Conservation (phyloP, 257 asterid genomes). For the Solanum sparsipilum region DNA sequence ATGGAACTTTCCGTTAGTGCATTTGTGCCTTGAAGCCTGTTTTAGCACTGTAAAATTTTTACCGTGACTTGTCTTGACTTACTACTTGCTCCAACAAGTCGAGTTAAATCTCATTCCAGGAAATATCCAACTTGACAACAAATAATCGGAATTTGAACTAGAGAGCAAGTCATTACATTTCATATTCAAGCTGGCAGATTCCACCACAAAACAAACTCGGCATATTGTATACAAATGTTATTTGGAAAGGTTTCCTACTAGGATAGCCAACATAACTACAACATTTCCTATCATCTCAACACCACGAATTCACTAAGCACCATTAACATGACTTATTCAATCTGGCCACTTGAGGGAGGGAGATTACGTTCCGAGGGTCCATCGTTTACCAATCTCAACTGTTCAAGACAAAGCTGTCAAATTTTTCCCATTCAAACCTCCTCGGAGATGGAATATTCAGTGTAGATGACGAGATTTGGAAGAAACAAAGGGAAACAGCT, state of each 20-base stretch:
- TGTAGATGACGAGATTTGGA: constrained; percentile 75
- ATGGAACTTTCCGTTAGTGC: background rate
- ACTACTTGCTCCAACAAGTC: background rate
- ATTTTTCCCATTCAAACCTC: constrained; percentile 59
- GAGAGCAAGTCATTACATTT: background rate
- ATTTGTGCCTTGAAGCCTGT: background rate
- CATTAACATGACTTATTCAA: background rate
- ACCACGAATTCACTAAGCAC: background rate
- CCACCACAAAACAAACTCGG: background rate
- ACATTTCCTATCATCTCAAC: background rate
- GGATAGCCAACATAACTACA: background rate
- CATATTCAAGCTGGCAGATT: background rate
- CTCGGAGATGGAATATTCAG: constrained; percentile 83
- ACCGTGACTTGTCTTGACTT: background rate
- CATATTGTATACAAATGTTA: background rate
- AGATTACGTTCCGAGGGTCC: constrained; percentile 51
- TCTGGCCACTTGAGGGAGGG: constrained; percentile 27
- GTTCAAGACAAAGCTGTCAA: constrained; percentile 60
- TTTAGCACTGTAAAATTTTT: background rate
- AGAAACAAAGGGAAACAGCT: constrained; percentile 21
- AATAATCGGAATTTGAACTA: background rate
- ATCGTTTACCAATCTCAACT: constrained; percentile 64
- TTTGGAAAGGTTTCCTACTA: background rate
- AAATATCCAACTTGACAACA: background rate
- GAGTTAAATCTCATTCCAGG: background rate